A percentile compares a stretch with the other conserved stretches of the same genome.
These are phyloP conservation scores for Erodium moschatum DNA, from an alignment of 441 rosid genomes.

Conservation along the genomic window DNA sequence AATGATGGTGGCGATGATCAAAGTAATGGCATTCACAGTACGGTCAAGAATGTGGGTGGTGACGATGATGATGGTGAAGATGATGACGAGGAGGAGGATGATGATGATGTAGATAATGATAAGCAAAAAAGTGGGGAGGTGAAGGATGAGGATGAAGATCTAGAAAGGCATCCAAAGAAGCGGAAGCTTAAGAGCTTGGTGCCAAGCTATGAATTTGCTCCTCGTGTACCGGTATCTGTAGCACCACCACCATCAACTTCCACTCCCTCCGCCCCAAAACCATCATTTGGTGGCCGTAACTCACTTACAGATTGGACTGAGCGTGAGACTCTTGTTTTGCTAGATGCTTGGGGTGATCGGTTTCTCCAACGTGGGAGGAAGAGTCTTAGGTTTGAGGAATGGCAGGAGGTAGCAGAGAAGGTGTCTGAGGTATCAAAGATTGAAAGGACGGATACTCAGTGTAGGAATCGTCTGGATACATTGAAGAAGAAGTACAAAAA, in stretches of 20 bases:
- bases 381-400: conserved; percentile 82
- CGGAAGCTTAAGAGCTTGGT: conserved; percentile 61
- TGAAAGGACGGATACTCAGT: conserved; percentile 69
- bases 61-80: conserved; percentile 30
- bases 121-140: conserved; percentile 25
- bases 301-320: conserved; percentile 75
- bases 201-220: conserved; percentile 70
- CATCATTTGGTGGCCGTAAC: conserved; percentile 53
- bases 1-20: conserved; percentile 33
- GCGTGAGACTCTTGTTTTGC: conserved; percentile 65
- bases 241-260: conserved; percentile 10
- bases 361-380: conserved; percentile 71
- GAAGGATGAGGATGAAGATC: conserved; percentile 24
- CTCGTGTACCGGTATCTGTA: conserved; percentile 43
- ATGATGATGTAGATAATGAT: conserved; percentile 25
- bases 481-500: conserved; percentile 88
- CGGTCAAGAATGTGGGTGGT: conserved; percentile 30
- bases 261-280: conserved; percentile 27
- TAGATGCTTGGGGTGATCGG: conserved; percentile 86
- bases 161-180: conserved; percentile 56
- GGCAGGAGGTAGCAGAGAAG: conserved; percentile 95
- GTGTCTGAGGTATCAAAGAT: conserved; percentile 62
- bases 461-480: conserved; percentile 71
- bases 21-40: conserved; percentile 28
- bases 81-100: conserved; percentile 24